These are phyloP conservation scores for Kodamaea suecica DNA, from an alignment of 1,139 yeast genomes.

Conservation along the genomic window DNA sequence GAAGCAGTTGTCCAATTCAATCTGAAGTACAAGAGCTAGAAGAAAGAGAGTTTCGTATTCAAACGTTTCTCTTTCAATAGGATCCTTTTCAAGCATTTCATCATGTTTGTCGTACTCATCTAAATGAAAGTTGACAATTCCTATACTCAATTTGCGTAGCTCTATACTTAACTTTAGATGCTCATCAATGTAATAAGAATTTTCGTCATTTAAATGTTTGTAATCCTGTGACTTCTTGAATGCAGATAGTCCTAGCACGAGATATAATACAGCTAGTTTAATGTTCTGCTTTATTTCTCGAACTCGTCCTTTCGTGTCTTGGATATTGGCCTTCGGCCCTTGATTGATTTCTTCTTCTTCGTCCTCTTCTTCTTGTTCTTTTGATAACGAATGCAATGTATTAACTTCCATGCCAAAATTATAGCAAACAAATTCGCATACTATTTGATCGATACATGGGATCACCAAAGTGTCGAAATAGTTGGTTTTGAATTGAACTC, in stretches of 20 bases:
- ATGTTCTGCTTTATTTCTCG: conserved; percentile 7
- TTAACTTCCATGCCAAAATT: conserved; percentile 20
- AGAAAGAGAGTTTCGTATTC: conserved; percentile 20
- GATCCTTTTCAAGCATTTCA: conserved; percentile 11
- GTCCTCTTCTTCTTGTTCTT: conserved; percentile 1
- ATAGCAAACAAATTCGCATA: conserved; percentile 31
- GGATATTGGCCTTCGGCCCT: neutral
- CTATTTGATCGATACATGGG: conserved; percentile 29
- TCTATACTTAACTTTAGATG: conserved; percentile 32
- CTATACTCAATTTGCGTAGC: conserved; percentile 37
- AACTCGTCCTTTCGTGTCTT: conserved; percentile 8
- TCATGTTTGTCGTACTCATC: conserved; percentile 41
- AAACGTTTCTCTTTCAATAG: conserved; percentile 22
- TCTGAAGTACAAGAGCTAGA: conserved; percentile 34
- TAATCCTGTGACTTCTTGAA: conserved; percentile 20
- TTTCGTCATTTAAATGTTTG: conserved; percentile 14
- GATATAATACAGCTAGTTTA: conserved; percentile 26
- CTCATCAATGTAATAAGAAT: conserved; percentile 20
- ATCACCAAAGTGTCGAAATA: conserved; percentile 31
- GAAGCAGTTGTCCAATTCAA: conserved; percentile 36
- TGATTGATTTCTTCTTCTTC: conserved; percentile 11
- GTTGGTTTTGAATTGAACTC: conserved; percentile 20
- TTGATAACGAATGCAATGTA: neutral
- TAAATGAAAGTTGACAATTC: conserved; percentile 37
- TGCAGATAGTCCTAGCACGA: conserved; percentile 29